Evolutionary conservation across 2,329 filamentous ascomycete genomes (phyloP).

Genomic region (Colletotrichum higginsianum): DNA sequence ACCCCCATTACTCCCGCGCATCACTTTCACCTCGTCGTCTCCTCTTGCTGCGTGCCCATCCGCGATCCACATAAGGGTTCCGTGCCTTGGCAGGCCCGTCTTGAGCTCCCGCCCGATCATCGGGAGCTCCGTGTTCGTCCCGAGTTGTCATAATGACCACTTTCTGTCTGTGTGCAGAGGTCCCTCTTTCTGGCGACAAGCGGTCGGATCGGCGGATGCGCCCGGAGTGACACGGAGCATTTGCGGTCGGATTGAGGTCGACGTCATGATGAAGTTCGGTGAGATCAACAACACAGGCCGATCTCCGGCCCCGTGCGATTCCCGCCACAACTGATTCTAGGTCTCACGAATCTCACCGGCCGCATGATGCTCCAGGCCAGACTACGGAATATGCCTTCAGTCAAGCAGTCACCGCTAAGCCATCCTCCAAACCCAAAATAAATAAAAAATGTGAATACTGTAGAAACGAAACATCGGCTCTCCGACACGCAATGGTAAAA

Average conservation of each 20-base stretch:
- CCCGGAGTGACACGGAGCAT: background rate
- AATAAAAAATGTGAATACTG: too few species aligned
- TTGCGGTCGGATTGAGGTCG: too few species aligned
- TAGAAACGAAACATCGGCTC: too few species aligned
- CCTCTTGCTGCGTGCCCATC: background rate
- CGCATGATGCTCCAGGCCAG: too few species aligned
- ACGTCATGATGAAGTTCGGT: too few species aligned
- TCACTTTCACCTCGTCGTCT: background rate
- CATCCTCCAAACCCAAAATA: too few species aligned
- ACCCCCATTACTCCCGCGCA: background rate
- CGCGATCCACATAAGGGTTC: background rate
- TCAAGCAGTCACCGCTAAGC: too few species aligned
- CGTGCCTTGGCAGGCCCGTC: conserved; percentile 9
- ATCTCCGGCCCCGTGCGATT: too few species aligned
- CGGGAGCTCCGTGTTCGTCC: conserved; percentile 2
- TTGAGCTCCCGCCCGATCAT: background rate
- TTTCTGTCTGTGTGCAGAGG: background rate
- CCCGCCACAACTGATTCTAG: too few species aligned
- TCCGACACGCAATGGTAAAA: background rate
- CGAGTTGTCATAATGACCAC: background rate
- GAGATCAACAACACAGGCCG: too few species aligned
- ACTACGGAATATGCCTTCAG: too few species aligned
- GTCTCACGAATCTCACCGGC: too few species aligned
- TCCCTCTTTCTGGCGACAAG: background rate
- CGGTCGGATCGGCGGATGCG: background rate